A percentile compares a stretch with the other conserved stretches of the same genome.
phyloP scores from a whole-genome alignment of 305 asterid genomes.

The Rubia peregrina region DNA sequence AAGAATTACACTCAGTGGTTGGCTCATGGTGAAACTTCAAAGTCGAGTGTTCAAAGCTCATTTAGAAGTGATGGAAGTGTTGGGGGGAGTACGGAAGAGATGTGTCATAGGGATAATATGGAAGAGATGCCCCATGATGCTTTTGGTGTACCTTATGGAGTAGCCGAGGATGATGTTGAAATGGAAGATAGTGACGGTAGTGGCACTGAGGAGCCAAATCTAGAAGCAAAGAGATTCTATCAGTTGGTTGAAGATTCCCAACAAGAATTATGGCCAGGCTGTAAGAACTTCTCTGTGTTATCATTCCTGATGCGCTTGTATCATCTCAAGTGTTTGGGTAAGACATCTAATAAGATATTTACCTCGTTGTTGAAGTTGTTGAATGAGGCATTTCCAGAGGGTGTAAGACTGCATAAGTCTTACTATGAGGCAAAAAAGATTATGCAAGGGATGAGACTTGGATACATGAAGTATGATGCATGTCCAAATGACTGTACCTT shows the following conservation, averaged over 20 bases:
- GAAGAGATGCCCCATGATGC: background rate
- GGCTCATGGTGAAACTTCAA: background rate
- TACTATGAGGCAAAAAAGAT: background rate
- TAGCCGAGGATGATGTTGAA: background rate
- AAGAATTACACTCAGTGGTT: background rate
- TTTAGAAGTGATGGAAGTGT: too few relatives aligned
- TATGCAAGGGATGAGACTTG: too few relatives aligned
- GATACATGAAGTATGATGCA: background rate
- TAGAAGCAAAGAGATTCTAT: slow-evolving; percentile 11
- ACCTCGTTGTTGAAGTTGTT: background rate
- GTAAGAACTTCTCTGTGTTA: slow-evolving; percentile 11
- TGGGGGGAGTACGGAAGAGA: too few relatives aligned
- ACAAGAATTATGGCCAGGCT: slow-evolving; percentile 1
- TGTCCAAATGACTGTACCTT: background rate
- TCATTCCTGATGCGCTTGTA: slow-evolving; percentile 8
- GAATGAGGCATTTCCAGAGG: background rate
- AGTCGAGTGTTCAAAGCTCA: too few relatives aligned
- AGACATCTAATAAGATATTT: background rate
- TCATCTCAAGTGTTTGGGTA: slow-evolving; percentile 11
- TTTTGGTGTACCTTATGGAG: background rate
- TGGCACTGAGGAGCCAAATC: slow-evolving; percentile 8
- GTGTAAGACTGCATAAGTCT: background rate
- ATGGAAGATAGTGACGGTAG: background rate
- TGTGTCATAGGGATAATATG: background rate
- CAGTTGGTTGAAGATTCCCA: slow-evolving; percentile 12